These are phyloP conservation scores for Toxoplasma gondii DNA, from an alignment of 169 alveolate species.

Conservation along the genomic window DNA sequence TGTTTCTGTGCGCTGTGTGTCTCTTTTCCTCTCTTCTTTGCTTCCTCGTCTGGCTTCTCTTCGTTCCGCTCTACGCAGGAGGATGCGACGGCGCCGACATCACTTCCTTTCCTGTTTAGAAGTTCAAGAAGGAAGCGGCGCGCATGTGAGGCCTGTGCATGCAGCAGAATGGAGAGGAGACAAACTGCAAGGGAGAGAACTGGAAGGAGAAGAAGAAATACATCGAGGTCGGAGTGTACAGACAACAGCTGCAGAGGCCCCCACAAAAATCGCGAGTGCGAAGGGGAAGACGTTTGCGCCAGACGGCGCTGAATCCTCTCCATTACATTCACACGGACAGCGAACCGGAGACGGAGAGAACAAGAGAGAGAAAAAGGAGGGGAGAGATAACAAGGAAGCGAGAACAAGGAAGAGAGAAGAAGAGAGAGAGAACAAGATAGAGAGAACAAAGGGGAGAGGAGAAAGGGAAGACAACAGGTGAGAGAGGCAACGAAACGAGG, in stretches of 20 bases:
- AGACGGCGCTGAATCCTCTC: background rate
- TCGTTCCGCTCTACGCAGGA: background rate
- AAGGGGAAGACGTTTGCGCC: background rate
- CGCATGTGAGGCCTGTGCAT: background rate
- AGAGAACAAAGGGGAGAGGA: background rate
- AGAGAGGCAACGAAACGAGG: background rate
- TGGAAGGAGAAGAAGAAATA: background rate
- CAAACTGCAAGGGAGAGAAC: background rate
- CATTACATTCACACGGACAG: background rate
- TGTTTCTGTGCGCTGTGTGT: background rate
- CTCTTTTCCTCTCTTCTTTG: background rate
- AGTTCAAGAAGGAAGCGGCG: background rate
- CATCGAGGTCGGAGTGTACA: background rate
- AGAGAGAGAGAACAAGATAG: background rate
- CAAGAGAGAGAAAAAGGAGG: background rate
- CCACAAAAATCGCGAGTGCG: background rate
- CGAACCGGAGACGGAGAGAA: background rate
- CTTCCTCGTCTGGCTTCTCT: background rate
- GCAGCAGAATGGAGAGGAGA: conserved; percentile 5
- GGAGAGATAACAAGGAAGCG: background rate
- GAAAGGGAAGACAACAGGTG: background rate
- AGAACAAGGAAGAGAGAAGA: background rate
- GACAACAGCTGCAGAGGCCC: too few species aligned
- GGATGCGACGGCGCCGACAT: too few species aligned
- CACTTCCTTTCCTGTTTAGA: background rate